Evolutionary conservation across 2,329 filamentous ascomycete genomes (phyloP).

Genomic region (Ophiostoma piceae): DNA sequence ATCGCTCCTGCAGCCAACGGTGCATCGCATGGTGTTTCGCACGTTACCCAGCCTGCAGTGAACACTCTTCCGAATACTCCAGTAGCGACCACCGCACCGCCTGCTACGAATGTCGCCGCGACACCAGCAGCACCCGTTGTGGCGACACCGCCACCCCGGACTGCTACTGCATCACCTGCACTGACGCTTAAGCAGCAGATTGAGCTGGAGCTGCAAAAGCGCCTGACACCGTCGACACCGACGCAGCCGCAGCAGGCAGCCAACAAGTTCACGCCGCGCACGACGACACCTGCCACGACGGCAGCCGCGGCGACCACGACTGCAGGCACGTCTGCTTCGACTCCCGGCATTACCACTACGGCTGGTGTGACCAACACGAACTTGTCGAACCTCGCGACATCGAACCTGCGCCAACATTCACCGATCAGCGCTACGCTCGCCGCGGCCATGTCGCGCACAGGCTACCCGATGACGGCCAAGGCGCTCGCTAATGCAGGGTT

Average conservation of each 20-base stretch:
- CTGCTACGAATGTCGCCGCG: background rate
- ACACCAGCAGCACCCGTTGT: background rate
- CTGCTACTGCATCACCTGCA: background rate
- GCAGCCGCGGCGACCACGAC: background rate
- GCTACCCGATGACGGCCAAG: background rate
- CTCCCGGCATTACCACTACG: background rate
- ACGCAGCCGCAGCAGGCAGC: background rate
- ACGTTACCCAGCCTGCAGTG: background rate
- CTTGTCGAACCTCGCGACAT: background rate
- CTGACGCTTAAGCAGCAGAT: conserved; percentile 9
- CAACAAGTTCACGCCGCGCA: background rate
- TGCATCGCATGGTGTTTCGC: background rate
- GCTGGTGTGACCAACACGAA: background rate
- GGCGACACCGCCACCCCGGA: background rate
- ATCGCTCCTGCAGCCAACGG: background rate
- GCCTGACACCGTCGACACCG: background rate
- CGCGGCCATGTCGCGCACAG: conserved; percentile 13
- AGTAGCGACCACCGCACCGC: background rate
- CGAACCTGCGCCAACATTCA: background rate
- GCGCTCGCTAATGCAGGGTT: conserved; percentile 4
- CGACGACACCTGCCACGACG: background rate
- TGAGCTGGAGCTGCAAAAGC: conserved; percentile 11
- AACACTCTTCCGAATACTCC: background rate
- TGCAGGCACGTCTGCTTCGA: background rate
- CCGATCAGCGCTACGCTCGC: conserved; percentile 12